Base-by-base conservation (phyloP, 2,329 filamentous ascomycete genomes). In the Aspergillus sp. region DNA sequence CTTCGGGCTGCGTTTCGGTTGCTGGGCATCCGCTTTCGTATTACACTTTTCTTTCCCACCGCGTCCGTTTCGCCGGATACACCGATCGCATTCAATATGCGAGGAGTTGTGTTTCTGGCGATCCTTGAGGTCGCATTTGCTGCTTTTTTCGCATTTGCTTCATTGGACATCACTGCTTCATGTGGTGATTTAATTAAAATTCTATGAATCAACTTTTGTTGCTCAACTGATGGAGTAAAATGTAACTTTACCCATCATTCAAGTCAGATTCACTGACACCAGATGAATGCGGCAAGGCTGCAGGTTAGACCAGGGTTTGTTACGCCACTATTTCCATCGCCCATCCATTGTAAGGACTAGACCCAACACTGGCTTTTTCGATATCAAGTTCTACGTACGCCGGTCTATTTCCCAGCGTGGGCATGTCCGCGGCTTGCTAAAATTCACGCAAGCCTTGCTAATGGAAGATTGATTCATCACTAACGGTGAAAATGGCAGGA, bases 231-330 rank as follows among this genome's bases (percentile, higher is more conserved):
- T 13, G 12, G 12, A 36, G 32, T 36, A 12, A 36, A 36, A 36
- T 36, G 32, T 36, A 36, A 36, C 32, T 36, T 13, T 36, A 2
- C 32, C 32, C 32, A 13, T 13, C 12, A 15, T 12, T 12, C n/a
- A 17, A 23, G 25, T 15, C 50, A 47, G 43, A 62, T 43, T 50
- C 48, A 58, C 57, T 53, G 38, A 59, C 52, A 28, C 45, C 38
- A 59, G 15, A 30, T 32, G 52, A 36, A 58, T 62, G 61, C 61
- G 47, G 58, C 62, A 55, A 62, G 60, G 55, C 60, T 60, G 60
- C 62, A 64, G 55, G 48, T 36, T n/a, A 58, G 55, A 64, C 62
- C 54, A 60, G 60, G 60, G 55, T 54, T 62, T 23, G 47, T 50
- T 57, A 59, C 62, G 62, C 62, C 57, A 64, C 58, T 30, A 57